Conservation (phyloP, 1,139 yeast genomes). For the Insectozyma bohioensis region DNA sequence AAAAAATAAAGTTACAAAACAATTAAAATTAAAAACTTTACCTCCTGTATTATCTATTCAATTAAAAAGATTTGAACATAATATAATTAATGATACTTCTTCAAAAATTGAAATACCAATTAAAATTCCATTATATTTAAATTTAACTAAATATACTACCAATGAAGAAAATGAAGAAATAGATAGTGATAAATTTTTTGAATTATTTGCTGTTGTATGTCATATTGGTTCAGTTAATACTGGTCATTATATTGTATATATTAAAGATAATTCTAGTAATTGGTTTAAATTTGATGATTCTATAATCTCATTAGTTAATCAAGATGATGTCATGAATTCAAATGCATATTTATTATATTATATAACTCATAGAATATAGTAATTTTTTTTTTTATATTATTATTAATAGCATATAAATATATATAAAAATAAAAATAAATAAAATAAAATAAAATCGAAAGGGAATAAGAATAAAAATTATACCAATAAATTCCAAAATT, state of each 20-base stretch:
- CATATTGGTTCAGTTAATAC: conserved; percentile 93
- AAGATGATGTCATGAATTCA: conserved; percentile 64
- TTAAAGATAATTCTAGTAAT: conserved; percentile 66
- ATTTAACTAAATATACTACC: conserved; percentile 58
- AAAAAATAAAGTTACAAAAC: conserved; percentile 66
- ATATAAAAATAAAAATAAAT: too few species aligned
- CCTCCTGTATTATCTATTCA: conserved; percentile 85
- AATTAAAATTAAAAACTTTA: conserved; percentile 61
- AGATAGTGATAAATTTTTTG: conserved; percentile 52
- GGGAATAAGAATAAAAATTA: too few species aligned
- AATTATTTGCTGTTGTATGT: conserved; percentile 80
- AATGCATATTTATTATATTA: conserved; percentile 83
- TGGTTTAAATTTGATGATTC: conserved; percentile 96
- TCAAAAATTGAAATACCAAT: conserved; percentile 78
- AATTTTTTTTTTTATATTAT: too few species aligned
- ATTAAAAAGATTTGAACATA: conserved; percentile 84
- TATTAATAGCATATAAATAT: too few species aligned
- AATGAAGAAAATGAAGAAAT: conserved; percentile 11
- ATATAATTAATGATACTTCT: conserved; percentile 50
- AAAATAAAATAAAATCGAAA: too few species aligned
- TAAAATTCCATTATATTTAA: conserved; percentile 66
- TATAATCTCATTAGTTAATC: conserved; percentile 65
- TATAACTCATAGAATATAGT: too few species aligned
- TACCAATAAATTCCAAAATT: too few species aligned
- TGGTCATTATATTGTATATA: conserved; percentile 86